Conservation (phyloP, 2,329 filamentous ascomycete genomes). For the Parafenestella ontariensis region DNA sequence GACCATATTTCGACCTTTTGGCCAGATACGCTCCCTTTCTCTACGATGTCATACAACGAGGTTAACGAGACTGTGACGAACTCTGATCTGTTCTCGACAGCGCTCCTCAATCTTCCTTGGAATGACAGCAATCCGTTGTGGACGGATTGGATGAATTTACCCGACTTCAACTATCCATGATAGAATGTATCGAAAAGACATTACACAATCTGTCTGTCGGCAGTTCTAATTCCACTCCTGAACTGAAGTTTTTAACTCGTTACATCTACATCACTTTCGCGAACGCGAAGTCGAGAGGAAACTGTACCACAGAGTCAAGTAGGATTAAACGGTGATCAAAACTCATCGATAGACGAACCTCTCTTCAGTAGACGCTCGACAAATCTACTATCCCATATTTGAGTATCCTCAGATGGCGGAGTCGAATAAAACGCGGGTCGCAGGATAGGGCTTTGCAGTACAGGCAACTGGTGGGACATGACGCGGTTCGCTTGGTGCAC, state of each 20-base stretch:
- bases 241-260: not conserved
- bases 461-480: not conserved
- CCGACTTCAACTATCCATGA: conserved; percentile 41
- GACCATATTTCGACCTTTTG: conserved; percentile 28
- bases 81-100: conserved; percentile 65
- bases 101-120: conserved; percentile 63
- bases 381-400: not conserved
- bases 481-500: not conserved
- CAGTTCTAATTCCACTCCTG: not conserved
- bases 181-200: not conserved
- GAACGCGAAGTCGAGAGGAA: not conserved
- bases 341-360: not conserved
- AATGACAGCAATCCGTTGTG: conserved; percentile 57
- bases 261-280: not conserved
- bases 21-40: conserved; percentile 62
- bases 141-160: conserved; percentile 46
- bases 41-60: conserved; percentile 73
- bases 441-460: not conserved
- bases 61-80: conserved; percentile 71
- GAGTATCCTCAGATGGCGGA: not conserved
- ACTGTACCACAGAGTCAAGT: too few species aligned
- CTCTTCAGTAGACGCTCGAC: not conserved
- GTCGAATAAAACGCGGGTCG: too few species aligned
- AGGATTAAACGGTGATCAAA: too few species aligned
- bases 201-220: not conserved